Base-by-base conservation (phyloP, 164 flowering plant genomes). In the Litsea cubeba region DNA sequence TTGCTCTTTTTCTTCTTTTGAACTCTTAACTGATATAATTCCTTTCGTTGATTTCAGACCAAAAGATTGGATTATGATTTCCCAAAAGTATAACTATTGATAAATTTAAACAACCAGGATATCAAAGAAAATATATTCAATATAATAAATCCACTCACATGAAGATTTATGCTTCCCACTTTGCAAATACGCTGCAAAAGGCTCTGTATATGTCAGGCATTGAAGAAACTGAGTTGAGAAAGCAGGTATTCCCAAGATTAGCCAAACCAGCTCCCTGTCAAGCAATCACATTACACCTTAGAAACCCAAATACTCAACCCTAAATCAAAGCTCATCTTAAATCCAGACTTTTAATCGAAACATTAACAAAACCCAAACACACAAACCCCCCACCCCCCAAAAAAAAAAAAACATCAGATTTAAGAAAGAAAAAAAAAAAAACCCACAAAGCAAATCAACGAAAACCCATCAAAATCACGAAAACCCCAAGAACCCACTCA, bases 201-300 rank as follows among this genome's bases (percentile, higher is more conserved):
- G 99, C 84, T 94, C 97, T 2, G 98, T 96, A 70, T 96, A 91
- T 2, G 99, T 96, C 78, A 96, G 79, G 76, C 99, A 96, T 73
- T 94, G 99, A 76, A 96, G 76, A n/a, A n/a, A 96, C 99, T 2
- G 99, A 92, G 82, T 96, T 96, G 50, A 96, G 91, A 72, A 87
- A 96, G 82, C 99, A 96, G 60, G 99, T 94, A 71, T 92, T 96
- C 65, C 99, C 98, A 62, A 94, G 90, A 82, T 96, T 96, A 68
- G 88, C 83, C 82, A 96, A 76, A 58, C 99, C 98, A 78, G 99
- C 99, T 50, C 99, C 99, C 99, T 96, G 92, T 50, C 75, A 75
- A 65, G 67, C 76, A 75, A 67, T 63, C 76, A 63, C 60, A 62
- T 6, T 50, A 22, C 30, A 11, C 62, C n/a, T 65, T 54, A 50